phyloP scores from a whole-genome alignment of 1,284 basidiomycete species.

The Bjerkandera adusta region DNA sequence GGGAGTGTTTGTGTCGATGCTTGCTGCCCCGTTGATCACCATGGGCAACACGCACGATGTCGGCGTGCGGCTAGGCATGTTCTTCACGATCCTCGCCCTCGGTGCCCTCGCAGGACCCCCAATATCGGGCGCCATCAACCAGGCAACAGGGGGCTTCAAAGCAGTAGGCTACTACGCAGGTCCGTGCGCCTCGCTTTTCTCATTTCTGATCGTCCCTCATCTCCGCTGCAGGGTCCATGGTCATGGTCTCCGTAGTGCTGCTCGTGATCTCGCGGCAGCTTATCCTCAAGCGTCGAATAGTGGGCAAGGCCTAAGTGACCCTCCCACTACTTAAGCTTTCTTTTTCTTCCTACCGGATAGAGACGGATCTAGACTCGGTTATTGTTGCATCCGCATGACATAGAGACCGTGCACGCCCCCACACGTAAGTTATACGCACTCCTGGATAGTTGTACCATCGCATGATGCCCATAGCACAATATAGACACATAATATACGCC shows the following conservation, averaged over 20 bases:
- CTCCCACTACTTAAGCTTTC: no score
- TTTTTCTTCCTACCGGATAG: no score
- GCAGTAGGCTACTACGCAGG: slow-evolving; percentile 62
- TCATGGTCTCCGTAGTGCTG: slow-evolving; percentile 12
- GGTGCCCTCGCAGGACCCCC: slow-evolving; percentile 54
- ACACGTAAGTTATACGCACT: background rate
- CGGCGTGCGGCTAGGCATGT: slow-evolving; percentile 58
- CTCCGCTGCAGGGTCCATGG: slow-evolving; percentile 5
- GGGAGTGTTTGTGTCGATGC: slow-evolving; percentile 56
- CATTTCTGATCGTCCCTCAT: background rate
- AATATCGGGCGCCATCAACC: slow-evolving; percentile 56
- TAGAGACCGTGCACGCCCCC: no score
- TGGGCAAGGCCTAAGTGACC: slow-evolving; percentile 6
- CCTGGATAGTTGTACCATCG: background rate
- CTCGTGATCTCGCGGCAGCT: slow-evolving; percentile 10
- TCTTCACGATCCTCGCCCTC: slow-evolving; percentile 47
- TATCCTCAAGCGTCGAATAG: slow-evolving; percentile 4
- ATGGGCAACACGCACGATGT: slow-evolving; percentile 59
- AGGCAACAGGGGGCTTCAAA: slow-evolving; percentile 41
- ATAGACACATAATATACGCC: no score
- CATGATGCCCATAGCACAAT: background rate
- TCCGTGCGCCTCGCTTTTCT: slow-evolving; percentile 18
- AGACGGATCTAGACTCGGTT: no score
- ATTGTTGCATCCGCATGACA: no score
- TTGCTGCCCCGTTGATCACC: slow-evolving; percentile 53